A percentile compares a stretch with the other conserved stretches of the same genome.
Conservation (phyloP, 2,329 filamentous ascomycete genomes). For the Blastomyces gilchristii region DNA sequence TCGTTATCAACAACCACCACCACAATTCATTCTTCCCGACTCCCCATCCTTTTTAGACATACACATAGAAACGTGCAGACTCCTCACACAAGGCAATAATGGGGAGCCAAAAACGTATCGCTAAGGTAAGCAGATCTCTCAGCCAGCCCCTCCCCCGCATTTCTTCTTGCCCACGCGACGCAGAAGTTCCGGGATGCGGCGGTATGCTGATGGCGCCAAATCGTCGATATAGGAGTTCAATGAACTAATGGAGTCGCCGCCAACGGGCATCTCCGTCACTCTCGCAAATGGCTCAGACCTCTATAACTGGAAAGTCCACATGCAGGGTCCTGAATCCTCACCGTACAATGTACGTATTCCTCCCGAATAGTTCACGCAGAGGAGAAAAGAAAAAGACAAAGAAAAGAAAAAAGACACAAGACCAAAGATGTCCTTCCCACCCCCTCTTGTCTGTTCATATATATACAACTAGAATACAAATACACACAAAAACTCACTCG, state of each 20-base stretch:
- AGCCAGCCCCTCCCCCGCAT: slow-evolving; percentile 2
- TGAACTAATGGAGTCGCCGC: slow-evolving; percentile 48
- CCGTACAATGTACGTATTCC: slow-evolving; percentile 51
- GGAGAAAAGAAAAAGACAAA: neutral
- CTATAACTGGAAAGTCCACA: slow-evolving; percentile 56
- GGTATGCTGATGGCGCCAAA: neutral
- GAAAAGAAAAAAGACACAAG: neutral
- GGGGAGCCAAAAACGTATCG: slow-evolving; percentile 39
- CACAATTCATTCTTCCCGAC: neutral
- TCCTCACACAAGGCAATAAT: slow-evolving; percentile 17
- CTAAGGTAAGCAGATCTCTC: slow-evolving; percentile 29
- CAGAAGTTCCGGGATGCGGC: neutral
- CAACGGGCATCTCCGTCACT: slow-evolving; percentile 46
- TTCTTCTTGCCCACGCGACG: neutral
- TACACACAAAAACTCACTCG: neutral
- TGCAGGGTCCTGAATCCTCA: slow-evolving; percentile 56
- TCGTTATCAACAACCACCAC: neutral
- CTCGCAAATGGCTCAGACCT: slow-evolving; percentile 55
- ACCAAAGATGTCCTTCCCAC: neutral
- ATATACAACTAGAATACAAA: neutral
- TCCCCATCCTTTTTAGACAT: neutral
- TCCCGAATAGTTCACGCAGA: neutral
- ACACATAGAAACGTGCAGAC: neutral
- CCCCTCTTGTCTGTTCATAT: neutral
- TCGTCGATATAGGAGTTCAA: slow-evolving; percentile 44